Conservation (phyloP, 768 basidiomycete genomes). For the Lanmaoa pseudosensibilis region DNA sequence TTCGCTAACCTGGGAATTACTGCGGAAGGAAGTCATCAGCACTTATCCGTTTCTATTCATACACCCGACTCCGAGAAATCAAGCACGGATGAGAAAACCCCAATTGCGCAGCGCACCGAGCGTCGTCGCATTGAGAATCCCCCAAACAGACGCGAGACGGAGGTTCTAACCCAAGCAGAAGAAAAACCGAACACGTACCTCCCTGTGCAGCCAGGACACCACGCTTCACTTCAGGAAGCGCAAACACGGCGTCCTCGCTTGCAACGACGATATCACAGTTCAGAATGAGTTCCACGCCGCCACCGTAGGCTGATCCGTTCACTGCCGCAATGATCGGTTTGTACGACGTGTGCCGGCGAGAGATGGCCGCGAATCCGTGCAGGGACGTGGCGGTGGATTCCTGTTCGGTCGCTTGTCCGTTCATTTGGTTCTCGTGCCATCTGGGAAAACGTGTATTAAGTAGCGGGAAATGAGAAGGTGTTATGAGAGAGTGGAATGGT, state of each 20-base stretch:
- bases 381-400: constrained; percentile 38
- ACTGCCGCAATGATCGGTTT: constrained; percentile 85
- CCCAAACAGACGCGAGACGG: not conserved
- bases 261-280: constrained; percentile 82
- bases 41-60: constrained; percentile 3
- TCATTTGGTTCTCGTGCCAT: constrained; percentile 57
- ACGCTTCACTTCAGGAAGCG: constrained; percentile 74
- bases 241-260: constrained; percentile 64
- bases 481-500: not conserved
- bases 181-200: constrained; percentile 45
- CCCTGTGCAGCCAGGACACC: constrained; percentile 75
- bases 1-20: constrained; percentile 68
- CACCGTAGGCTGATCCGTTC: constrained; percentile 69
- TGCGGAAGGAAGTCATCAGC: constrained; percentile 30
- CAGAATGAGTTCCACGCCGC: constrained; percentile 64
- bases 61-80: not conserved
- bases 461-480: not conserved
- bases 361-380: constrained; percentile 73
- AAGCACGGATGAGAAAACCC: constrained; percentile 1
- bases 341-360: constrained; percentile 55
- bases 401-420: constrained; percentile 45
- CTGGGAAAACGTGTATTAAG: constrained; percentile 34
- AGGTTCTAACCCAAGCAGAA: not conserved
- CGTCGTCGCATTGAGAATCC: not conserved
- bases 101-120: not conserved